Percentiles rank a stretch among this genome's conserved stretches.
phyloP scores from a whole-genome alignment of 331 rosid genomes.

The Rosa hybrid region DNA sequence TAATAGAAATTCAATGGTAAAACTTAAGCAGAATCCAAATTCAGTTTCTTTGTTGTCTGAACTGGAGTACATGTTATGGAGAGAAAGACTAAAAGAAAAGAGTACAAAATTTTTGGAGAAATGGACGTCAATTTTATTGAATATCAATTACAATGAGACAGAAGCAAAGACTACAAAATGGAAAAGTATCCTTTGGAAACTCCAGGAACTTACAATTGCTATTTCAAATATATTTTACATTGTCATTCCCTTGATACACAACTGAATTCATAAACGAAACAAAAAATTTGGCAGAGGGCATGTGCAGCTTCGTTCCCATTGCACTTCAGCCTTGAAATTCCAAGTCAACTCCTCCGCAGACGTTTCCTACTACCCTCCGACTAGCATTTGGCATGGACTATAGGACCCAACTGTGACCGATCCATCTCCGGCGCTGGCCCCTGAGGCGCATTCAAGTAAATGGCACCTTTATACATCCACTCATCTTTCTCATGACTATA shows the following conservation, averaged over 20 bases:
- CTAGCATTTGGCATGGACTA: conserved; percentile 83
- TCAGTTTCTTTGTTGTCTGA: no score
- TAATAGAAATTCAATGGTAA: no score
- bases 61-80: no score
- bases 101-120: no score
- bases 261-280: no score
- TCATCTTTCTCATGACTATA: conserved; percentile 90
- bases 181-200: neutral
- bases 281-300: no score
- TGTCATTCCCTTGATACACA: no score
- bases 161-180: no score
- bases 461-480: conserved; percentile 96
- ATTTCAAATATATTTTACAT: neutral
- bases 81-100: no score
- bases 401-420: conserved; percentile 70
- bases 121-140: no score
- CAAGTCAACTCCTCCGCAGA: conserved; percentile 44
- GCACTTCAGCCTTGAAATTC: neutral
- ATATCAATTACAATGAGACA: no score
- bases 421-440: conserved; percentile 62
- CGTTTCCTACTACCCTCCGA: conserved; percentile 75
- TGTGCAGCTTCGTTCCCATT: neutral
- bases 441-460: conserved; percentile 68
- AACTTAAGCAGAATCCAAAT: no score
- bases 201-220: neutral